Conservation (phyloP, 106 monocot genomes). For the Apostasia shenzhenica region DNA sequence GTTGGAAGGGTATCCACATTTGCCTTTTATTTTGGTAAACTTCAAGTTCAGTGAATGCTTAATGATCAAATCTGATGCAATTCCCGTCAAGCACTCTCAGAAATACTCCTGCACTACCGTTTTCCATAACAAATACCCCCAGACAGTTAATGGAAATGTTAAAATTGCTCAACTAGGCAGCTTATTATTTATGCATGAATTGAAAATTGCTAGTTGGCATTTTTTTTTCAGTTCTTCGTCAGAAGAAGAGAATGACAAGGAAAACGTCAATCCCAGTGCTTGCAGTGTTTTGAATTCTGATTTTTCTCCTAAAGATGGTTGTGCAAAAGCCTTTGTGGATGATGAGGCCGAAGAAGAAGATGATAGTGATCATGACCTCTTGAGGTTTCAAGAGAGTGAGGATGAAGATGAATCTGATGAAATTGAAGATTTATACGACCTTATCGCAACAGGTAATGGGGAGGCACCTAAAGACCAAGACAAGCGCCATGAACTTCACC, state of each 20-base stretch:
- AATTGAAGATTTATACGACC: slow-evolving; percentile 51
- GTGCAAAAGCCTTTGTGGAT: slow-evolving; percentile 76
- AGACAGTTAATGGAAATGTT: too few species aligned
- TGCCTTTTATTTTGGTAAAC: too few species aligned
- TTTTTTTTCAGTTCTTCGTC: slow-evolving; percentile 60
- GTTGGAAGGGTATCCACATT: too few species aligned
- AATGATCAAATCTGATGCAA: too few species aligned
- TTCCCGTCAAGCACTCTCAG: too few species aligned
- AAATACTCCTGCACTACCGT: too few species aligned
- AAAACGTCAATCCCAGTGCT: slow-evolving; percentile 50
- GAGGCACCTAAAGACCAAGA: slow-evolving; percentile 68
- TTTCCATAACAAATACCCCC: too few species aligned
- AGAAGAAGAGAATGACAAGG: slow-evolving; percentile 69
- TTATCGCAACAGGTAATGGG: slow-evolving; percentile 70
- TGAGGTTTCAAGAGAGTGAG: slow-evolving; percentile 64
- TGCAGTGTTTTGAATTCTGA: slow-evolving; percentile 14
- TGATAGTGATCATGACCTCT: slow-evolving; percentile 67
- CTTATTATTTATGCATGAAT: too few species aligned
- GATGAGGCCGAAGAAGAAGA: slow-evolving; percentile 98
- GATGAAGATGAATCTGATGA: slow-evolving; percentile 61
- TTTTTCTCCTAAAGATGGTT: slow-evolving; percentile 25
- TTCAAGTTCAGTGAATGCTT: too few species aligned
- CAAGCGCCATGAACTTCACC: slow-evolving; percentile 79
- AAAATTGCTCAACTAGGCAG: too few species aligned
- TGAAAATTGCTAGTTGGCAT: too few species aligned